Evolutionary conservation across 768 basidiomycete species (phyloP).

Genomic region (Exidia glandulosa): DNA sequence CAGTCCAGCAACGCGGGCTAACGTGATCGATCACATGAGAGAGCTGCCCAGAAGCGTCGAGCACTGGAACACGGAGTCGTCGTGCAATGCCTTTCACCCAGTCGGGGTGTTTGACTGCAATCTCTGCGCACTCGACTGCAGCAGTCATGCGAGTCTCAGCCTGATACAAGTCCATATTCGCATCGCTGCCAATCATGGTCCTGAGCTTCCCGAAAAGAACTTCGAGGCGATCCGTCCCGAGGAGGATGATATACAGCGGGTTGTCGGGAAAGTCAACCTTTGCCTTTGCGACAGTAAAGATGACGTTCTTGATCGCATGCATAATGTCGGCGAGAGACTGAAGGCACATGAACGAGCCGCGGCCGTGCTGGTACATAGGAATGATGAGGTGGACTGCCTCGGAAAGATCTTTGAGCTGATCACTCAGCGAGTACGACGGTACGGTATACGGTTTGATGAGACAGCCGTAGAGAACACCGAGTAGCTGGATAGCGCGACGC

Average conservation of each 20-base stretch:
- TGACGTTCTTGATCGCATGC: constrained; percentile 28
- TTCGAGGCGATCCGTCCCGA: constrained; percentile 29
- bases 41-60: background rate
- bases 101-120: constrained; percentile 26
- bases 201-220: constrained; percentile 17
- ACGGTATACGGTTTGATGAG: constrained; percentile 21
- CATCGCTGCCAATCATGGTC: constrained; percentile 14
- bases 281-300: constrained; percentile 27
- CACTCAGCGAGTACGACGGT: constrained; percentile 16
- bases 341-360: constrained; percentile 16
- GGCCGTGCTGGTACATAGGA: constrained; percentile 7
- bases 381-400: constrained; percentile 21
- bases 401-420: constrained; percentile 25
- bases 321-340: constrained; percentile 22
- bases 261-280: constrained; percentile 22
- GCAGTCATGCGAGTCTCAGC: constrained; percentile 18
- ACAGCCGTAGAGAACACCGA: constrained; percentile 16
- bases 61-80: constrained; percentile 10
- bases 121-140: constrained; percentile 22
- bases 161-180: constrained; percentile 12
- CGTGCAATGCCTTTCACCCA: constrained; percentile 27
- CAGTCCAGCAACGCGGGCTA: background rate
- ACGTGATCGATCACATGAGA: background rate
- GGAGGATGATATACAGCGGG: constrained; percentile 23
- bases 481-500: constrained; percentile 12